Conservation (phyloP, 2,329 filamentous ascomycete genomes). For the Alternaria tenuissima region DNA sequence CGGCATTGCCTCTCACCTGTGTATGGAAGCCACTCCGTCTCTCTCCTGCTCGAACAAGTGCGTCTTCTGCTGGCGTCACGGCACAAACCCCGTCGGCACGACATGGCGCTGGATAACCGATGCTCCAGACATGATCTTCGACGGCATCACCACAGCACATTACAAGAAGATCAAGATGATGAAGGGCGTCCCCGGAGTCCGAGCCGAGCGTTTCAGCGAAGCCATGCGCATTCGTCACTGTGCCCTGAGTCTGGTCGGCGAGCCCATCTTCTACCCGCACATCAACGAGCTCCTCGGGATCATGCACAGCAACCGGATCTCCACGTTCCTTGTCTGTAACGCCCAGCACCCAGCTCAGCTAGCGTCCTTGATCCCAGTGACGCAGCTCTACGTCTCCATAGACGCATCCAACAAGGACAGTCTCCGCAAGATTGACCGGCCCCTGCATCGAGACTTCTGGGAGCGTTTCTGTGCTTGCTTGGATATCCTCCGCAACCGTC, state of each 20-base stretch:
- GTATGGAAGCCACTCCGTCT: slow-evolving; percentile 97
- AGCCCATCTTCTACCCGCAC: slow-evolving; percentile 98
- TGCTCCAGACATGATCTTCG: slow-evolving; percentile 86
- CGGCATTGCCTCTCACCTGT: slow-evolving; percentile 93
- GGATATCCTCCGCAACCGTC: slow-evolving; percentile 84
- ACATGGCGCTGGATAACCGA: slow-evolving; percentile 98
- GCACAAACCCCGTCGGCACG: slow-evolving; percentile 95
- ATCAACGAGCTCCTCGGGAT: slow-evolving; percentile 91
- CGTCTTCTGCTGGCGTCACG: slow-evolving; percentile 98
- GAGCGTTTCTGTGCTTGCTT: slow-evolving; percentile 92
- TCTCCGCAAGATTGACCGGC: slow-evolving; percentile 86
- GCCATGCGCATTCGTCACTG: slow-evolving; percentile 94
- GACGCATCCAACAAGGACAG: slow-evolving; percentile 92
- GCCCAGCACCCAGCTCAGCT: slow-evolving; percentile 95
- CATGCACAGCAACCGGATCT: slow-evolving; percentile 86
- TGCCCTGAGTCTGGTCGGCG: slow-evolving; percentile 88
- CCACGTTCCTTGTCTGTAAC: slow-evolving; percentile 95
- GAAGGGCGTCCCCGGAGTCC: slow-evolving; percentile 89
- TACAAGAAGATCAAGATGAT: slow-evolving; percentile 99
- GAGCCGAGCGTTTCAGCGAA: slow-evolving; percentile 90
- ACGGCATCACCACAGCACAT: slow-evolving; percentile 88
- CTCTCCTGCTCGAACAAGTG: slow-evolving; percentile 98
- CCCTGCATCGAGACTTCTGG: slow-evolving; percentile 96
- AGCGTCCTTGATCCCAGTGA: slow-evolving; percentile 81
- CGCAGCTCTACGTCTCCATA: slow-evolving; percentile 95